phyloP scores from a whole-genome alignment of 1,284 basidiomycete species.

The Melanopsichium pennsylvanicum region DNA sequence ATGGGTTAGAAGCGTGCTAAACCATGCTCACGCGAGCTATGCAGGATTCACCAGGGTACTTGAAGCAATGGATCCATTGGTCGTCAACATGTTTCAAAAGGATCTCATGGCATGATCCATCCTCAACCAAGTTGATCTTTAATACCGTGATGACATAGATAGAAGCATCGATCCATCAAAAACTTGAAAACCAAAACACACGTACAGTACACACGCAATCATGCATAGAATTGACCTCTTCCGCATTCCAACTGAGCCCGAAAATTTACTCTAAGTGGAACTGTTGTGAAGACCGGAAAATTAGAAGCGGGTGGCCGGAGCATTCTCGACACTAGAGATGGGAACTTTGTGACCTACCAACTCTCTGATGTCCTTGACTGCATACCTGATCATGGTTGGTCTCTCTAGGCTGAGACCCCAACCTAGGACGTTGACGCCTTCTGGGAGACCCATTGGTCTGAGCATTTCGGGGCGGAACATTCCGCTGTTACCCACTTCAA shows the following conservation, averaged over 20 bases:
- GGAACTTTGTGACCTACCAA: conserved; percentile 97
- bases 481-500: conserved; percentile 85
- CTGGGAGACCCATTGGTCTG: conserved; percentile 93
- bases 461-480: conserved; percentile 99
- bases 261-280: too few relatives aligned
- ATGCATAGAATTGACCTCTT: too few relatives aligned
- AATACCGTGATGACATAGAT: too few relatives aligned
- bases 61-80: conserved; percentile 52
- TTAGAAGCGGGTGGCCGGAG: conserved; percentile 63
- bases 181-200: too few relatives aligned
- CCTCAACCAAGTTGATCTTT: background rate
- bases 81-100: conserved; percentile 56
- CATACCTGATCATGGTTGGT: conserved; percentile 93
- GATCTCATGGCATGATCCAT: conserved; percentile 36
- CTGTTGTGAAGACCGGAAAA: too few relatives aligned
- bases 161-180: too few relatives aligned
- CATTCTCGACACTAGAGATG: conserved; percentile 58
- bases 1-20: conserved; percentile 43
- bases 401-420: conserved; percentile 96
- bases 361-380: conserved; percentile 94
- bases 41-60: conserved; percentile 35
- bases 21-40: conserved; percentile 35
- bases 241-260: too few relatives aligned
- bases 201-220: too few relatives aligned
- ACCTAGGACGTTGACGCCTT: conserved; percentile 93